These are phyloP conservation scores for Streptanthus diversifolius DNA, from an alignment of 345 rosid genomes.

Conservation along the genomic window DNA sequence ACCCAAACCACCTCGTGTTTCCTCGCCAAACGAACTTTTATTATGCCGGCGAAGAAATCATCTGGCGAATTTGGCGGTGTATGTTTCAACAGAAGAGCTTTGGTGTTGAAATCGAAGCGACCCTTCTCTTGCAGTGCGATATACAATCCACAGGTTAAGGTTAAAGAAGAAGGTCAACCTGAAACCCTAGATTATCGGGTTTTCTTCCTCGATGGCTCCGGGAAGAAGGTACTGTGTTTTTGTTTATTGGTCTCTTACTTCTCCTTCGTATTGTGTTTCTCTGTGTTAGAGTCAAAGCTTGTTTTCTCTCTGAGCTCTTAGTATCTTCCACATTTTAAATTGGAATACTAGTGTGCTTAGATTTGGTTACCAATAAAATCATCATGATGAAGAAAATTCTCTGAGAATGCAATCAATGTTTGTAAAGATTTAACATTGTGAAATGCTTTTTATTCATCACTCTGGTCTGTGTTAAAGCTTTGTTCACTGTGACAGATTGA, in stretches of 20 bases:
- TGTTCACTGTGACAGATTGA: not conserved
- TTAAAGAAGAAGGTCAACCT: slow-evolving; percentile 69
- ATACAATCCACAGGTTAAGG: slow-evolving; percentile 54
- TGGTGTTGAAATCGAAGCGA: slow-evolving; percentile 43
- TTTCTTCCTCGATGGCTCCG: slow-evolving; percentile 63
- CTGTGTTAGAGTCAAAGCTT: not conserved
- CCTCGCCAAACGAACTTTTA: slow-evolving; percentile 41
- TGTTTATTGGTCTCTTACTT: not conserved
- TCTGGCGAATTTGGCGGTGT: slow-evolving; percentile 18
- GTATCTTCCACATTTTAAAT: not conserved
- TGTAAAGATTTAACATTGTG: not conserved
- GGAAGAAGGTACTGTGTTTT: slow-evolving; percentile 50
- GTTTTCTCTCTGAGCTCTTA: not conserved
- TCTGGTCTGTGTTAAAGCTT: slow-evolving; percentile 7
- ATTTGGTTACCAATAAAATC: not conserved
- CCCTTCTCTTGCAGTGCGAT: slow-evolving; percentile 56
- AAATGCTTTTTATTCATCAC: slow-evolving; percentile 7
- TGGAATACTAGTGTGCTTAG: not conserved
- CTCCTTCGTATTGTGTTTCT: not conserved
- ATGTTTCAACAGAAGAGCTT: slow-evolving; percentile 29
- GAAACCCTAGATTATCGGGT: slow-evolving; percentile 79
- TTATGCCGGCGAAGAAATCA: slow-evolving; percentile 27
- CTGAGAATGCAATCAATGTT: not conserved
- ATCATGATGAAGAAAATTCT: not conserved
- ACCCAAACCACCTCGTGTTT: slow-evolving; percentile 44